A percentile compares a stretch with the other conserved stretches of the same genome.
Conservation (phyloP, 2,329 filamentous ascomycete genomes). For the Aphanocladium album region DNA sequence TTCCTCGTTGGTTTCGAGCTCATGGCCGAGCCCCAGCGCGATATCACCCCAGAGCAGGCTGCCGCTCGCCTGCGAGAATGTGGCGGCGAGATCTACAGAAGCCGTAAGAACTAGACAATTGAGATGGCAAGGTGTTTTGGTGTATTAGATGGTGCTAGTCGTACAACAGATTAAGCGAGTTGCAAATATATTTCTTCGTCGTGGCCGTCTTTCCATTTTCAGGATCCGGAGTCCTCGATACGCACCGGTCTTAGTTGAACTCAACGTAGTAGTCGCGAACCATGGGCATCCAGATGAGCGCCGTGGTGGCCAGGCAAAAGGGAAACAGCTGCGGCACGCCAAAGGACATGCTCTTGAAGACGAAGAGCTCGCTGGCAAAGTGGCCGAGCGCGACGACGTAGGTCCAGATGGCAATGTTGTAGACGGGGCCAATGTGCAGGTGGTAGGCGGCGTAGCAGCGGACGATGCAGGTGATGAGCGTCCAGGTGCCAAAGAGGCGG, state of each 20-base stretch:
- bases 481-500: constrained; percentile 85
- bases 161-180: neutral
- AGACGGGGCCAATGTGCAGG: constrained; percentile 65
- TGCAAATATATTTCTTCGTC: neutral
- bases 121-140: neutral
- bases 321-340: constrained; percentile 52
- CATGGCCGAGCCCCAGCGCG: constrained; percentile 94
- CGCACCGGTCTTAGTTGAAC: constrained; percentile 23
- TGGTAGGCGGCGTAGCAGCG: constrained; percentile 82
- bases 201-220: too few relatives aligned
- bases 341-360: constrained; percentile 71
- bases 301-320: constrained; percentile 45
- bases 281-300: constrained; percentile 55
- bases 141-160: neutral
- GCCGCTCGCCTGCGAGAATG: constrained; percentile 70
- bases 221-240: too few relatives aligned
- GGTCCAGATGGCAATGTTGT: constrained; percentile 76
- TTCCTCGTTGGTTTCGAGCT: constrained; percentile 96
- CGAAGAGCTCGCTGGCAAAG: constrained; percentile 74
- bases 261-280: constrained; percentile 69
- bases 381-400: constrained; percentile 73
- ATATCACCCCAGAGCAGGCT: constrained; percentile 96
- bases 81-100: constrained; percentile 79
- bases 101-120: constrained; percentile 32
- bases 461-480: constrained; percentile 69